Evolutionary conservation across 495 filamentous ascomycete species (phyloP), one percentile per base, ranked within the genome.

Genomic region (Echria macrotheca): DNA sequence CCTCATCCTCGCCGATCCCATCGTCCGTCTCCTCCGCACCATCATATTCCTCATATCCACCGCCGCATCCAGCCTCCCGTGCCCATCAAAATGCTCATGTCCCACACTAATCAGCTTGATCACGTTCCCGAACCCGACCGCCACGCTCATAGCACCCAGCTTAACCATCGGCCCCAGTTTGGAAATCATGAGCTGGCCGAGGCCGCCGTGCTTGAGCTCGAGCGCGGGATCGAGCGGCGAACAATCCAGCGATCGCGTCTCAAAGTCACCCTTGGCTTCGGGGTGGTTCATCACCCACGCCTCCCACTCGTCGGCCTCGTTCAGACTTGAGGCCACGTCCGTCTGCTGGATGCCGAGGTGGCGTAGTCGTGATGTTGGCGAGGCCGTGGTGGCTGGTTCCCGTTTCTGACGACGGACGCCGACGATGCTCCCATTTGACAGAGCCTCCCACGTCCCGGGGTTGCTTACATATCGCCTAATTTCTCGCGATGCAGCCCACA

Each of bases 21-120:
- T 26, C 22, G 24, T 64, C 58, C 64, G 68, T 52, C 64, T 58
- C 50, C 60, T 62, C 35, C 59, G 53, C 49, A 44, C 60, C 21
- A 53, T 50, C 49, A 69, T 44, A 39, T 56, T 58, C 12, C 56
- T 59, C 49, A 61, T 38, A 17, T 57, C 56, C 40, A 62, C 63
- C 11, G 53, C 64, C 11, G 58, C 53, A 33, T 21, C 38, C 21
- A 60, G 38, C 9, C 54, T 49, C 23, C 58, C 53, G n/a, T 57
- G 55, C n/a, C 58, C 58, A 38, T 71, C 79, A 58, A 80, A 84
- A 32, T 77, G 66, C 57, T 83, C 82, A 49, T 79, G 75, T 19
- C 82, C 82, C 5, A 81, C 66, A 23, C 71, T 77, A 25, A 87
- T 67, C 22, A 87, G 59, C 61, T 86, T 87, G 50, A 87, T 72